A percentile compares a stretch with the other conserved stretches of the same genome.
These are phyloP conservation scores for Iris pallida DNA, from an alignment of 116 monocot genomes.

Conservation along the genomic window DNA sequence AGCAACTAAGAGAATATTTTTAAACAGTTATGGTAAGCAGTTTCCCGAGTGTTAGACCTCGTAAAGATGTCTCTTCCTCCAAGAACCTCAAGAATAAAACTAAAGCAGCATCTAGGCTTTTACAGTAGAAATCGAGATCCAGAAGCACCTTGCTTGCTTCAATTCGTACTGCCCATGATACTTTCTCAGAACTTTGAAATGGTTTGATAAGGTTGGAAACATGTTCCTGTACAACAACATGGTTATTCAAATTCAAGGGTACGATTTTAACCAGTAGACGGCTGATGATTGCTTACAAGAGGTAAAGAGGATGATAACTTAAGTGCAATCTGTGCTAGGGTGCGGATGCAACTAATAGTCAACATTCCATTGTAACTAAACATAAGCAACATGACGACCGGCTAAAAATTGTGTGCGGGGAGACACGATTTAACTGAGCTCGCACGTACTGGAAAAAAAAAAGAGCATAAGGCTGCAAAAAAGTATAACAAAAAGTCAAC, in stretches of 20 bases:
- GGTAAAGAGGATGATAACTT: conserved; percentile 55
- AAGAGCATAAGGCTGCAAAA: conserved; percentile 76
- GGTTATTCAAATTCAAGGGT: not conserved
- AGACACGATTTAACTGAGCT: no score
- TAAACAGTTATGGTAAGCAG: not conserved
- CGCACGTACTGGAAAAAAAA: no score
- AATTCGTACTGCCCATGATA: conserved; percentile 65
- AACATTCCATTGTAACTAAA: conserved; percentile 78
- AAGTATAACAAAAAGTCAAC: conserved; percentile 1
- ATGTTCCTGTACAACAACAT: conserved; percentile 42
- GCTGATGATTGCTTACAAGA: conserved; percentile 37
- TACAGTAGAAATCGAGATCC: conserved; percentile 68
- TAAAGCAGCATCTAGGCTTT: conserved; percentile 72
- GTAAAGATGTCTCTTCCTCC: conserved; percentile 57
- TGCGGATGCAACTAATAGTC: conserved; percentile 81
- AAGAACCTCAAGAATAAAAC: conserved; percentile 55
- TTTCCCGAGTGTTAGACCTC: conserved; percentile 40
- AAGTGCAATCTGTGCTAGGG: conserved; percentile 67
- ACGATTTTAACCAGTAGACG: not conserved
- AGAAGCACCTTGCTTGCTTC: conserved; percentile 79
- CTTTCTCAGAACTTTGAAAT: conserved; percentile 43
- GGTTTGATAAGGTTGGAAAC: conserved; percentile 61
- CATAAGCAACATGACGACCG: no score
- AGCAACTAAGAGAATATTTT: not conserved
- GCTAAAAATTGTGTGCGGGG: no score